Conservation (phyloP, 2,329 filamentous ascomycete genomes). For the Exophiala bonariae region DNA sequence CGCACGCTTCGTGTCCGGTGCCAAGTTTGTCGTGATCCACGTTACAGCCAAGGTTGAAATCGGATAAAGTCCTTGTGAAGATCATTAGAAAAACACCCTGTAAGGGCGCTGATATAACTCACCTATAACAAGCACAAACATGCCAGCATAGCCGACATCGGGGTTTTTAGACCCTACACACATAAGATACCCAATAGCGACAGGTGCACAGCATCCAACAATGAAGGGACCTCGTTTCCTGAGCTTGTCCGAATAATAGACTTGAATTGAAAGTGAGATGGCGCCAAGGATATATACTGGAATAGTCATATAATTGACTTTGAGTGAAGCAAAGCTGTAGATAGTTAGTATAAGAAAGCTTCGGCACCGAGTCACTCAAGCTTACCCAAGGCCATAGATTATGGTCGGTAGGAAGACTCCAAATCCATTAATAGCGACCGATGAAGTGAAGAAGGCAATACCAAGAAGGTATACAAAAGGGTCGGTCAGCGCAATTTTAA, state of each 20-base stretch:
- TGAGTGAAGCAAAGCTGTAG: slow-evolving; percentile 12
- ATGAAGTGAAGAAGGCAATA: slow-evolving; percentile 35
- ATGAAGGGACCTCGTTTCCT: slow-evolving; percentile 34
- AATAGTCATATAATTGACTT: slow-evolving; percentile 53
- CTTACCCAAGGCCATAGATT: slow-evolving; percentile 22
- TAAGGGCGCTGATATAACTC: neutral
- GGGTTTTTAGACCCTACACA: slow-evolving; percentile 31
- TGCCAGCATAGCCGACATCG: slow-evolving; percentile 35
- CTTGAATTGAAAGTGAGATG: slow-evolving; percentile 8
- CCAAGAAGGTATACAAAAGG: slow-evolving; percentile 12
- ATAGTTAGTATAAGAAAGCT: neutral
- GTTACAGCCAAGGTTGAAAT: slow-evolving; percentile 30
- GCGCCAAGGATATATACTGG: slow-evolving; percentile 56
- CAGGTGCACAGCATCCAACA: slow-evolving; percentile 31
- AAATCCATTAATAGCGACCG: slow-evolving; percentile 19
- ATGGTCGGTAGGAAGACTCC: slow-evolving; percentile 20
- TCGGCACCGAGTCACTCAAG: neutral
- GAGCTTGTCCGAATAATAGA: slow-evolving; percentile 33
- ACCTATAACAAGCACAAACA: slow-evolving; percentile 34
- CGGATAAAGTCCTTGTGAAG: slow-evolving; percentile 29
- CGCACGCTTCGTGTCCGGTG: slow-evolving; percentile 36
- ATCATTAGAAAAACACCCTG: slow-evolving; percentile 1
- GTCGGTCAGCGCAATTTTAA: slow-evolving; percentile 25
- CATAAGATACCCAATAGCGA: slow-evolving; percentile 37
- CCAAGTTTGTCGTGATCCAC: slow-evolving; percentile 37